A percentile compares a stretch with the other conserved stretches of the same genome.
These are phyloP conservation scores for Astrothelium macrocarpum DNA, from an alignment of 495 filamentous ascomycete genomes.

Conservation along the genomic window DNA sequence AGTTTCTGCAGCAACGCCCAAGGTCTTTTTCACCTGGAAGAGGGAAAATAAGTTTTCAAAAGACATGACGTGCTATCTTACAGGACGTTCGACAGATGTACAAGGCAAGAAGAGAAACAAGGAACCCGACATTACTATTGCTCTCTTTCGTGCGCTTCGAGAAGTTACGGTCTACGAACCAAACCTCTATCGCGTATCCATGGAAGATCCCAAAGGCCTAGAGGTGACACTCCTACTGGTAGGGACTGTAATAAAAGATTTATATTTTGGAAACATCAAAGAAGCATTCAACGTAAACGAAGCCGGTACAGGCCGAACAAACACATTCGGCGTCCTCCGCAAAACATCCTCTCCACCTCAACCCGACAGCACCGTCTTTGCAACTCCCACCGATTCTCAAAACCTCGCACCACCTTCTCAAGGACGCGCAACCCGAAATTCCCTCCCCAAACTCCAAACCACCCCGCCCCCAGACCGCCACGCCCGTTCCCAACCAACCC, in stretches of 20 bases:
- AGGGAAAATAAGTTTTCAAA: constrained; percentile 78
- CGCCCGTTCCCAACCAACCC: constrained; percentile 7
- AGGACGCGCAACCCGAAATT: constrained; percentile 18
- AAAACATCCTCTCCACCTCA: constrained; percentile 5
- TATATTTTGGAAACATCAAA: constrained; percentile 59
- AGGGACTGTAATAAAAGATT: constrained; percentile 75
- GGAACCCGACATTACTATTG: constrained; percentile 90
- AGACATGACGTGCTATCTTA: constrained; percentile 72
- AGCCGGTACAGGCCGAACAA: neutral
- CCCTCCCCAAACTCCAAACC: constrained; percentile 25
- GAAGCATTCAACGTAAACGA: constrained; percentile 74
- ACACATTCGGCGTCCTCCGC: neutral
- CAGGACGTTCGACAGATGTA: constrained; percentile 57
- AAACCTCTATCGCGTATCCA: constrained; percentile 78
- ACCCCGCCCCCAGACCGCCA: constrained; percentile 5
- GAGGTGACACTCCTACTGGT: constrained; percentile 80
- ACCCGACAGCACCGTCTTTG: constrained; percentile 10
- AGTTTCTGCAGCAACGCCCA: constrained; percentile 61
- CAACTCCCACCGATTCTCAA: constrained; percentile 14
- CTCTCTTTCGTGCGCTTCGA: constrained; percentile 58
- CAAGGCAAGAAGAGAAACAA: constrained; percentile 61
- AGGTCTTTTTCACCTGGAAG: constrained; percentile 81
- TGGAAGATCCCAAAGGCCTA: constrained; percentile 89
- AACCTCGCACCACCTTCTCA: constrained; percentile 13
- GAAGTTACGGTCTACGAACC: constrained; percentile 86